phyloP scores from a whole-genome alignment of 305 asterid genomes.

The Coffea humblotiana region DNA sequence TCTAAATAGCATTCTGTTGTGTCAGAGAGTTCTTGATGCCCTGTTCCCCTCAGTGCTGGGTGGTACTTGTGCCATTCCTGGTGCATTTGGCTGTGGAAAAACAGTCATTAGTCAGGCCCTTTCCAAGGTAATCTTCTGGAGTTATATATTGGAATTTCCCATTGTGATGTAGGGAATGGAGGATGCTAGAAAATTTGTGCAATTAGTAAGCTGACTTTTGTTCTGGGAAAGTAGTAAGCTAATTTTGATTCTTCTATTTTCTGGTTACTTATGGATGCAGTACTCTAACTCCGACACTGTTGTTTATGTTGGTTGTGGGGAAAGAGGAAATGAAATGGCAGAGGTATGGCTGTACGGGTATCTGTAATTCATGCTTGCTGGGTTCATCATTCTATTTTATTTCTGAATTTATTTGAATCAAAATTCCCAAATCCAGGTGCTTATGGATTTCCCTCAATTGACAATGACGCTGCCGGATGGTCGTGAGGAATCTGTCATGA shows the following conservation, averaged over 20 bases:
- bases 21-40: conserved; percentile 99
- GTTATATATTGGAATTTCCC: conserved; percentile 17
- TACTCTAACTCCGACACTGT: conserved; percentile 98
- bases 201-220: background rate
- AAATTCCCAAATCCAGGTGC: conserved; percentile 37
- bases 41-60: conserved; percentile 98
- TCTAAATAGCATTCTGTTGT: conserved; percentile 32
- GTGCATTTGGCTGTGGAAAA: conserved; percentile 99
- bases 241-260: conserved; percentile 10
- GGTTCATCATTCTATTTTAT: background rate
- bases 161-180: background rate
- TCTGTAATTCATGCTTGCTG: conserved; percentile 19
- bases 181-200: background rate
- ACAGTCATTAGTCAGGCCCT: conserved; percentile 99
- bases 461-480: conserved; percentile 99
- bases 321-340: conserved; percentile 99
- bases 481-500: conserved; percentile 99
- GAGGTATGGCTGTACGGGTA: conserved; percentile 66
- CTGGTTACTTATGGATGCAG: conserved; percentile 47
- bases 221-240: background rate
- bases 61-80: conserved; percentile 99
- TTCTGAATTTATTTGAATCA: conserved; percentile 1
- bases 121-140: conserved; percentile 66
- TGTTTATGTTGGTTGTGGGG: conserved; percentile 99
- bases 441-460: conserved; percentile 99